phyloP scores from a whole-genome alignment of 257 asterid genomes.

The Misopates orontium region DNA sequence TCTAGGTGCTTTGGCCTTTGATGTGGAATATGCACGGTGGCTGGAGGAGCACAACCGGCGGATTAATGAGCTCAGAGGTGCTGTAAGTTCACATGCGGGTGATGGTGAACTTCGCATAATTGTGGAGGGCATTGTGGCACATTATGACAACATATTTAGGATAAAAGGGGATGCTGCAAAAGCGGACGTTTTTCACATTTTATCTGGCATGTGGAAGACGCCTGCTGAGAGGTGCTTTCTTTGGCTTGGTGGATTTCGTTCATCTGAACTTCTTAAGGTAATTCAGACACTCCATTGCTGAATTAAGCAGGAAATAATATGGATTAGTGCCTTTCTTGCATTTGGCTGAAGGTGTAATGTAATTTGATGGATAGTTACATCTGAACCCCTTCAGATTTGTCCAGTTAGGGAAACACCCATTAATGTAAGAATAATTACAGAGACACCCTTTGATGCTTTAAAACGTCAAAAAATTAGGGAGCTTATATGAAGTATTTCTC shows the following conservation, averaged over 20 bases:
- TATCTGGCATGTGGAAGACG: constrained; percentile 95
- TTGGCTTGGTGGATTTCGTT: constrained; percentile 96
- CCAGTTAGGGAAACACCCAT: too few relatives aligned
- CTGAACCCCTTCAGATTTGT: too few relatives aligned
- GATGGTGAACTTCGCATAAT: constrained; percentile 90
- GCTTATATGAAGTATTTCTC: too few relatives aligned
- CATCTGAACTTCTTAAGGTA: constrained; percentile 82
- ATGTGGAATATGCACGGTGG: constrained; percentile 87
- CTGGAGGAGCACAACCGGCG: constrained; percentile 81
- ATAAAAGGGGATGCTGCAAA: constrained; percentile 86
- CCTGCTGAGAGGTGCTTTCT: constrained; percentile 95
- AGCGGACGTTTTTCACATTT: constrained; percentile 78
- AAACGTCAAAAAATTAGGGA: too few relatives aligned
- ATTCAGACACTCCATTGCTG: constrained; percentile 18
- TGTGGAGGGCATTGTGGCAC: constrained; percentile 70
- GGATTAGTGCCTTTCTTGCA: neutral
- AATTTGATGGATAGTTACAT: too few relatives aligned
- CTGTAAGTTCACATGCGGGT: constrained; percentile 86
- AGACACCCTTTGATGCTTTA: too few relatives aligned
- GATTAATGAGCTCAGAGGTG: constrained; percentile 79
- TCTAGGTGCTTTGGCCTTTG: constrained; percentile 84
- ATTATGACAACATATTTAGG: constrained; percentile 73
- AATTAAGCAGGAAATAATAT: neutral
- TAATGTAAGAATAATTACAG: too few relatives aligned
- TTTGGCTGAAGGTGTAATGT: neutral